Percentiles rank a stretch among this genome's conserved stretches.
phyloP scores from a whole-genome alignment of 768 basidiomycete genomes.

The Calocera cornea region DNA sequence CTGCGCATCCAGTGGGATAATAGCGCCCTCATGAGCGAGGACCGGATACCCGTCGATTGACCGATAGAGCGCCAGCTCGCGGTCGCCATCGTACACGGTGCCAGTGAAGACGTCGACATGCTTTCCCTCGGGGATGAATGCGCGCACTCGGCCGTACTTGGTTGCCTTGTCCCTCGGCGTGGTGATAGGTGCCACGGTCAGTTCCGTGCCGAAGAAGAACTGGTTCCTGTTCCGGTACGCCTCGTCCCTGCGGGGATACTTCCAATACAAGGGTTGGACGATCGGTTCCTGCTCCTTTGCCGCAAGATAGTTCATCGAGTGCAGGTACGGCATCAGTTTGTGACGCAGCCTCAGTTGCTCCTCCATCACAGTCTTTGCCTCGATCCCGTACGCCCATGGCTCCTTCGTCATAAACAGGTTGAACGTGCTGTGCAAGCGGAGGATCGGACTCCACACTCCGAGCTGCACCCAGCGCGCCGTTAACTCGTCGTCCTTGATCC shows the following conservation, averaged over 20 bases:
- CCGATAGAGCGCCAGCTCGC: conserved; percentile 12
- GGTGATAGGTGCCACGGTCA: conserved; percentile 14
- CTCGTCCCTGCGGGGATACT: conserved; percentile 10
- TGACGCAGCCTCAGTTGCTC: conserved; percentile 13
- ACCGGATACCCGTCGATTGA: conserved; percentile 12
- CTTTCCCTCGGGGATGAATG: conserved; percentile 14
- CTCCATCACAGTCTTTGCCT: conserved; percentile 10
- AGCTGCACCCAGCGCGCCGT: conserved; percentile 16
- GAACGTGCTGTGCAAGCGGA: conserved; percentile 16
- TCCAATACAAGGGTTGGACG: conserved; percentile 16
- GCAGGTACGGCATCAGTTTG: conserved; percentile 15
- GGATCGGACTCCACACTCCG: conserved; percentile 17
- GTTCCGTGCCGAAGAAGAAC: conserved; percentile 15
- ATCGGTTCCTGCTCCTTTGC: conserved; percentile 6
- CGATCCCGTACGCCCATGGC: conserved; percentile 13
- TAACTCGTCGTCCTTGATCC: conserved; percentile 16
- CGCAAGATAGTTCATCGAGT: conserved; percentile 10
- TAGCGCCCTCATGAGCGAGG: conserved; percentile 13
- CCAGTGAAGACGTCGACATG: conserved; percentile 16
- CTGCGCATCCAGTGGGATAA: conserved; percentile 13
- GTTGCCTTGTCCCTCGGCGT: conserved; percentile 10
- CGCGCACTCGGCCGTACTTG: conserved; percentile 5
- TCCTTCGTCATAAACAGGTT: conserved; percentile 18
- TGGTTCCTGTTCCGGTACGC: conserved; percentile 16
- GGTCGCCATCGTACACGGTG: conserved; percentile 16